These are phyloP conservation scores for Plasmodium malariae DNA, from an alignment of 169 alveolate species.

Conservation along the genomic window DNA sequence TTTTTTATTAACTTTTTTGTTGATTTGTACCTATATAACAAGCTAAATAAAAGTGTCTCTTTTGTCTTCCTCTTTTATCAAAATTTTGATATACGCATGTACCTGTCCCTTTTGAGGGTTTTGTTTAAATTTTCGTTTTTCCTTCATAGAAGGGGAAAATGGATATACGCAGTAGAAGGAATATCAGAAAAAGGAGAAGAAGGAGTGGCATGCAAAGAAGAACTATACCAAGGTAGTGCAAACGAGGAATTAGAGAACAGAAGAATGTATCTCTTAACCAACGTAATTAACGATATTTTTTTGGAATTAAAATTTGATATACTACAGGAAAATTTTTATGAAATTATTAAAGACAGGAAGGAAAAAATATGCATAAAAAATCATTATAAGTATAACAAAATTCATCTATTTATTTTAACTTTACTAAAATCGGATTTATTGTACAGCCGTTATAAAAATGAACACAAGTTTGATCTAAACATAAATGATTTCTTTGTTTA, in stretches of 20 bases:
- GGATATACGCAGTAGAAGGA: neutral
- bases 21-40: neutral
- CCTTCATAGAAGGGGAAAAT: neutral
- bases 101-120: neutral
- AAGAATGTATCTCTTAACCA: neutral
- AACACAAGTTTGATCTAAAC: neutral
- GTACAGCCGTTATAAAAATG: neutral
- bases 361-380: neutral
- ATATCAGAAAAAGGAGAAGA: neutral
- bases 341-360: neutral
- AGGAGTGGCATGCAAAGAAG: neutral
- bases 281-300: neutral
- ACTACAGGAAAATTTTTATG: neutral
- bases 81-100: neutral
- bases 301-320: neutral
- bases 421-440: neutral
- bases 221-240: neutral
- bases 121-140: constrained; percentile 5
- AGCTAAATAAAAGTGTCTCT: neutral
- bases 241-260: neutral
- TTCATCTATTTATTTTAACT: neutral
- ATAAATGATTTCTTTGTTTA: constrained; percentile 10
- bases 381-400: neutral
- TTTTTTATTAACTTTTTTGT: neutral
- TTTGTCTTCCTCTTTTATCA: neutral